These are phyloP conservation scores for Xylariaceae sp. DNA, from an alignment of 2,329 filamentous ascomycete species.

Conservation along the genomic window DNA sequence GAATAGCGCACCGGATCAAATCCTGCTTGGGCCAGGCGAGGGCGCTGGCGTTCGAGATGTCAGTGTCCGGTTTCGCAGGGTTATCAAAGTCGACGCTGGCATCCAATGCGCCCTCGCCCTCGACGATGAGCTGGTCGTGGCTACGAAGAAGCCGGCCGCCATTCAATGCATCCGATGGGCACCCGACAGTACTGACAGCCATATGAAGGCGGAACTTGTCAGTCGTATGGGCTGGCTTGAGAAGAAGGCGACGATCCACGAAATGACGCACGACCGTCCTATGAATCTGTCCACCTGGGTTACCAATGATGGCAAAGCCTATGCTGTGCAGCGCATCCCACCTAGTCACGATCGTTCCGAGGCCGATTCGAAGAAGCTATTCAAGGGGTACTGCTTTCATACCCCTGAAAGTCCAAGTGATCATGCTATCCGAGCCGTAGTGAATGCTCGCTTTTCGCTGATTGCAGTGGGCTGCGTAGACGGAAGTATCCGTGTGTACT, in stretches of 20 bases:
- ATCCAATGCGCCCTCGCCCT: conserved; percentile 83
- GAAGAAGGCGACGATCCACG: conserved; percentile 67
- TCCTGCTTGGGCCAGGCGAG: conserved; percentile 73
- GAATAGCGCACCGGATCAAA: conserved; percentile 52
- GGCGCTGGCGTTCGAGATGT: conserved; percentile 77
- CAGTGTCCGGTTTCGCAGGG: conserved; percentile 90
- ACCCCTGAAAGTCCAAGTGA: conserved; percentile 54
- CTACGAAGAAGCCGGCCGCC: conserved; percentile 86
- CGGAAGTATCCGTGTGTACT: conserved; percentile 82
- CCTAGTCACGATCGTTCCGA: conserved; percentile 35
- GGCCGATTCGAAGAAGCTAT: conserved; percentile 60
- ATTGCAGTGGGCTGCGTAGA: conserved; percentile 79
- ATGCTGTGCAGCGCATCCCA: conserved; percentile 75
- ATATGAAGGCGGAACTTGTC: conserved; percentile 86
- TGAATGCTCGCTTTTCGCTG: conserved; percentile 92
- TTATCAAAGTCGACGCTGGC: conserved; percentile 95
- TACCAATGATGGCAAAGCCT: conserved; percentile 78
- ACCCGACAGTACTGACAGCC: conserved; percentile 71
- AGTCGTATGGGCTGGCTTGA: conserved; percentile 82
- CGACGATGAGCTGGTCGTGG: conserved; percentile 88
- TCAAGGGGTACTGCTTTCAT: conserved; percentile 90
- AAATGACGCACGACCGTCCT: conserved; percentile 90
- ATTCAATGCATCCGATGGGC: conserved; percentile 96
- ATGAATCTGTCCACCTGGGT: conserved; percentile 97
- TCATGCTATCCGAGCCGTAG: conserved; percentile 66